Percentiles rank a stretch among this genome's conserved stretches.
phyloP scores from a whole-genome alignment of 192 early-diverging fungal species.

The Diversispora epigaea region DNA sequence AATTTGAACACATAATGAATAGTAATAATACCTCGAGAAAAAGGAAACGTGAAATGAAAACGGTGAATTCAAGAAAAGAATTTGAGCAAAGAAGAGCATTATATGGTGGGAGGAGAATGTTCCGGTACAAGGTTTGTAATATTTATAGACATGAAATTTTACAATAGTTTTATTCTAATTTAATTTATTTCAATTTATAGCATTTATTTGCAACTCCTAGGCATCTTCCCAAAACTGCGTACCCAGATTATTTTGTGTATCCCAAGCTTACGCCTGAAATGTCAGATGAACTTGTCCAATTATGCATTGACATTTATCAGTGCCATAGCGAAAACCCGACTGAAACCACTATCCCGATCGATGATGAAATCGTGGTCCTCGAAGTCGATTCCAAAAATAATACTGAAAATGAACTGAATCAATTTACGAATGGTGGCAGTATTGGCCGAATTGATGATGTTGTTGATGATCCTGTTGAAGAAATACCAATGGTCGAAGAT shows the following conservation, averaged over 20 bases:
- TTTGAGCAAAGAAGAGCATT: neutral
- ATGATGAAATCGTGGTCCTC: no score
- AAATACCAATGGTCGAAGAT: no score
- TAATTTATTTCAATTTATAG: constrained; percentile 1
- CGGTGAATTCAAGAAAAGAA: constrained; percentile 19
- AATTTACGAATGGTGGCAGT: no score
- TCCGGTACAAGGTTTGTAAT: neutral
- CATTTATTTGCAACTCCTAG: constrained; percentile 6
- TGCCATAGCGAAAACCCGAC: neutral
- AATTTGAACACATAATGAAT: neutral
- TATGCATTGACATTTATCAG: constrained; percentile 4
- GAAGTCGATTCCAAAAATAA: no score
- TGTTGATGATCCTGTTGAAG: no score
- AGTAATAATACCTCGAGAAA: neutral
- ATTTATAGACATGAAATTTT: neutral
- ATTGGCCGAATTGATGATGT: no score
- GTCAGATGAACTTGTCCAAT: neutral
- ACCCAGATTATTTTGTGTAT: neutral
- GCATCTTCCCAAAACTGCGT: neutral
- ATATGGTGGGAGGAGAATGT: neutral
- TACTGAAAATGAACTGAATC: no score
- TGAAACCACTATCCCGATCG: no score
- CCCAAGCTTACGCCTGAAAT: neutral
- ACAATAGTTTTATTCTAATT: no score
- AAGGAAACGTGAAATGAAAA: neutral